These are phyloP conservation scores for Linum trigynum DNA, from an alignment of 345 rosid species.

Conservation along the genomic window DNA sequence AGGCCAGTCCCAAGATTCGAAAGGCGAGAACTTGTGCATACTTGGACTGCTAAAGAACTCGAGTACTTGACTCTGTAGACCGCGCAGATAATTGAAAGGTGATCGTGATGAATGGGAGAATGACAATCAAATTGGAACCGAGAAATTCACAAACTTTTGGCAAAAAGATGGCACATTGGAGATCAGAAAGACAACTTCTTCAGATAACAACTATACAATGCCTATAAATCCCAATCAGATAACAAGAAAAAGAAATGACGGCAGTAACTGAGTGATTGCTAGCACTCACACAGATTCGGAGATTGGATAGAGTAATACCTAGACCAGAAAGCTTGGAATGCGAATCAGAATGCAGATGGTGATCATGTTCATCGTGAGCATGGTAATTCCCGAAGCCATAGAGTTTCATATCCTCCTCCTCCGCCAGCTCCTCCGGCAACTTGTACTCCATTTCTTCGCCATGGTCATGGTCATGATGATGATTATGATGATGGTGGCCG, in stretches of 20 bases:
- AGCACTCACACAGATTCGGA: not conserved
- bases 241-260: not conserved
- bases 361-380: slow-evolving; percentile 22
- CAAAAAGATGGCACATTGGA: not conserved
- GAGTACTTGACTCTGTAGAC: not conserved
- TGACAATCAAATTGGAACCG: not conserved
- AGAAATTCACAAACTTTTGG: not conserved
- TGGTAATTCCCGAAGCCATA: slow-evolving; percentile 59
- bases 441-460: slow-evolving; percentile 13
- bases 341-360: slow-evolving; percentile 25
- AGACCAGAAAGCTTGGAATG: slow-evolving; percentile 37
- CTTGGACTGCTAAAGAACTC: not conserved
- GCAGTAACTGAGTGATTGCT: not conserved
- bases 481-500: slow-evolving; percentile 15
- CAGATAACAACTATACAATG: too few species aligned
- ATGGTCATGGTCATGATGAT: slow-evolving; percentile 21
- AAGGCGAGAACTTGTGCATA: not conserved
- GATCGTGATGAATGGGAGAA: not conserved
- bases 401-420: slow-evolving; percentile 83
- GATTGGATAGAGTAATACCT: slow-evolving; percentile 26
- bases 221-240: not conserved
- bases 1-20: not conserved
- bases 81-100: not conserved
- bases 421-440: slow-evolving; percentile 89
- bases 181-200: too few species aligned